Evolutionary conservation across 257 asterid species (phyloP).

Genomic region (Solanum bukasovii): DNA sequence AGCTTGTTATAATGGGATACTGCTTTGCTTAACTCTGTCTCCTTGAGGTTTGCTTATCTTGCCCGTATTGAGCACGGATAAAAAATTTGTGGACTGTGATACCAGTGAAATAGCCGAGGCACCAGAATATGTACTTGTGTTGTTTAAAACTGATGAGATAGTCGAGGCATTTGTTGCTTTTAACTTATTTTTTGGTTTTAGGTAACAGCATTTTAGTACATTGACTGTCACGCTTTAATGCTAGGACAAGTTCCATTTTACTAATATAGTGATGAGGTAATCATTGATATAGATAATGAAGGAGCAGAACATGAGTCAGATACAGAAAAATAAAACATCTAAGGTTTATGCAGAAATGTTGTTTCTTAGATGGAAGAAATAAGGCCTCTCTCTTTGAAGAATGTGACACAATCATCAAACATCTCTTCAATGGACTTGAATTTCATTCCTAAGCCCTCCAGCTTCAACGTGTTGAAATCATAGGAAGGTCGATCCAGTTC

Average conservation of each 20-base stretch:
- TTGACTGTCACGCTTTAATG: neutral
- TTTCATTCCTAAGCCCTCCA: conserved; percentile 44
- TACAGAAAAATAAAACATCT: neutral
- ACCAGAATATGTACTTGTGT: neutral
- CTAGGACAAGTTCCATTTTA: neutral
- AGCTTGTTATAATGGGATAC: neutral
- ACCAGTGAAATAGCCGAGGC: neutral
- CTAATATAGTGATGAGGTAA: neutral
- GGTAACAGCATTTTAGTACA: neutral
- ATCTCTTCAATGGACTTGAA: conserved; percentile 64
- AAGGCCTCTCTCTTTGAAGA: conserved; percentile 44
- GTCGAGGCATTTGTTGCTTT: neutral
- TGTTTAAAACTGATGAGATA: neutral
- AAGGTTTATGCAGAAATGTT: neutral
- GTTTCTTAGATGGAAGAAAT: conserved; percentile 11
- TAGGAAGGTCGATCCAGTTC: conserved; percentile 48
- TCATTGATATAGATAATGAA: neutral
- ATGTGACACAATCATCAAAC: conserved; percentile 71
- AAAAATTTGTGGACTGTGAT: neutral
- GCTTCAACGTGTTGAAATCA: conserved; percentile 46
- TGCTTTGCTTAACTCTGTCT: neutral
- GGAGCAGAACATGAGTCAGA: neutral
- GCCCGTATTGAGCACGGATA: neutral
- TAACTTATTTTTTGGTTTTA: neutral
- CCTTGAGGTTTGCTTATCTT: neutral